phyloP scores from a whole-genome alignment of 345 rosid species.

The Aurinia saxatilis region DNA sequence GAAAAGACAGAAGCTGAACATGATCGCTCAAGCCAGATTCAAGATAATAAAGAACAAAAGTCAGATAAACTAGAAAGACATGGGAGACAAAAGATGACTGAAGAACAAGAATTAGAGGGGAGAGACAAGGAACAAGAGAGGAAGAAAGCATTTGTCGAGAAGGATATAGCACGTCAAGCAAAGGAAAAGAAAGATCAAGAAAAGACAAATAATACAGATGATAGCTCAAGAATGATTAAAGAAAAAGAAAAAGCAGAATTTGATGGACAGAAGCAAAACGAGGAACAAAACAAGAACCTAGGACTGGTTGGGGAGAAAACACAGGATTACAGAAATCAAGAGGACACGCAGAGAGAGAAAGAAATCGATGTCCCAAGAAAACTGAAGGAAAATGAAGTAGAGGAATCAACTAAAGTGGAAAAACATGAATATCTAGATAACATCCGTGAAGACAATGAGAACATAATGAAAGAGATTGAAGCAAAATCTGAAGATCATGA shows the following conservation, averaged over 20 bases:
- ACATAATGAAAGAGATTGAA: background rate
- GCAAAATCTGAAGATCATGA: background rate
- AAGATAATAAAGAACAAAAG: background rate
- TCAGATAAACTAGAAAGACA: background rate
- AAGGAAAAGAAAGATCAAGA: conserved; percentile 1
- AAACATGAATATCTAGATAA: background rate
- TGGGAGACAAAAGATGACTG: background rate
- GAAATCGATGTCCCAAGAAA: background rate
- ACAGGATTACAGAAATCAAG: background rate
- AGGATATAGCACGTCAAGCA: background rate
- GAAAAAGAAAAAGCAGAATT: background rate
- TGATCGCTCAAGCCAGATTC: background rate
- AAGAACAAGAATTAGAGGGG: background rate
- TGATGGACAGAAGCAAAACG: background rate
- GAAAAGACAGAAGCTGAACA: background rate
- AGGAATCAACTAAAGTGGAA: background rate
- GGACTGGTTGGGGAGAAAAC: background rate
- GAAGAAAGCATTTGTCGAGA: background rate
- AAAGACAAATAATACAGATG: background rate
- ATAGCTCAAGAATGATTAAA: background rate
- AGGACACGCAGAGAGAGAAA: background rate
- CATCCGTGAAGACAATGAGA: background rate
- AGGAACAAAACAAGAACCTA: conserved; percentile 5
- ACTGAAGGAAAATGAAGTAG: background rate
- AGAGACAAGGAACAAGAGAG: background rate